phyloP scores from a whole-genome alignment of 2,329 filamentous ascomycete species.

The Teratosphaeria viscida region DNA sequence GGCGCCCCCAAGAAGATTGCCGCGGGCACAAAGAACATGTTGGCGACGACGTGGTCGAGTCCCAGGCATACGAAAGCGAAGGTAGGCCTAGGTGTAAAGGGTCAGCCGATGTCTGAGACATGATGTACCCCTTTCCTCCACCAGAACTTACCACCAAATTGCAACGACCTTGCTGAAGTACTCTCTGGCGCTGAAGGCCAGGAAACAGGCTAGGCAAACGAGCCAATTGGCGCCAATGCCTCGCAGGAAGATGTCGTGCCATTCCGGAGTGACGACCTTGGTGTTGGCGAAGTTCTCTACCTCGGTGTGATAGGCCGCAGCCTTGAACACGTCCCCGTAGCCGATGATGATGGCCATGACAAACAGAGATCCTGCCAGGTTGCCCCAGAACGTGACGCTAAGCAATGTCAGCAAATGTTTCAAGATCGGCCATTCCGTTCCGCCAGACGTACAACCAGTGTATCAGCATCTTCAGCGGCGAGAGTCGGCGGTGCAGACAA shows the following conservation, averaged over 20 bases:
- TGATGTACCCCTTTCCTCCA: conserved; percentile 18
- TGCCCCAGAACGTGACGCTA: conserved; percentile 18
- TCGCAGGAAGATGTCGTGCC: conserved; percentile 44
- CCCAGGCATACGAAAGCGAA: conserved; percentile 36
- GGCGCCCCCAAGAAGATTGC: conserved; percentile 40
- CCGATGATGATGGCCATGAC: conserved; percentile 20
- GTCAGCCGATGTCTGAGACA: not conserved
- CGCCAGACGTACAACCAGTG: conserved; percentile 9
- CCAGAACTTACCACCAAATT: conserved; percentile 44
- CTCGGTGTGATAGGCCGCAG: conserved; percentile 32
- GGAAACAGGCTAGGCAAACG: conserved; percentile 43
- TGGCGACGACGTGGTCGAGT: conserved; percentile 47
- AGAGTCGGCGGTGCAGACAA: conserved; percentile 29
- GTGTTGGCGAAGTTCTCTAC: conserved; percentile 37
- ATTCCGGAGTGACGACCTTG: conserved; percentile 39
- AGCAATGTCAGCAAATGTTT: not conserved
- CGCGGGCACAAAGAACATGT: conserved; percentile 39
- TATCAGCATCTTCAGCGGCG: conserved; percentile 11
- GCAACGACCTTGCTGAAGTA: conserved; percentile 42
- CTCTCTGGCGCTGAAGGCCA: conserved; percentile 39
- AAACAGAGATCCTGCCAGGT: conserved; percentile 19
- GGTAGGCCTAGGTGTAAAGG: not conserved
- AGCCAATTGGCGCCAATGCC: conserved; percentile 48
- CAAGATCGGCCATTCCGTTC: not conserved
- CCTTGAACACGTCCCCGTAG: conserved; percentile 19